phyloP scores from a whole-genome alignment of 2,329 filamentous ascomycete species.

The Hortaea sp. region DNA sequence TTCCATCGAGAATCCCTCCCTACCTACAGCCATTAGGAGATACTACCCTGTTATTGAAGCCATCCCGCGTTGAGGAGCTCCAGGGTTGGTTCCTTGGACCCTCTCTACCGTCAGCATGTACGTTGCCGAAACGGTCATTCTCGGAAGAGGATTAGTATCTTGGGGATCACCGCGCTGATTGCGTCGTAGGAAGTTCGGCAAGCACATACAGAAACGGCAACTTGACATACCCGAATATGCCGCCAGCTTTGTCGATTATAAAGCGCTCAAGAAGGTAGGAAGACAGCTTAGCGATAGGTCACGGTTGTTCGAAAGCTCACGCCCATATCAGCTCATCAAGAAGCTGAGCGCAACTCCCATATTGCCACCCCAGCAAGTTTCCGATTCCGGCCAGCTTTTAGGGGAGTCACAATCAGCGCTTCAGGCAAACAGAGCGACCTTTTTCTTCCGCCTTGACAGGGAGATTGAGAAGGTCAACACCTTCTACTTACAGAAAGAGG shows the following conservation, averaged over 20 bases:
- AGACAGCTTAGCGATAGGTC: neutral
- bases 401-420: constrained; percentile 77
- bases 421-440: constrained; percentile 95
- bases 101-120: no score
- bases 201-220: constrained; percentile 98
- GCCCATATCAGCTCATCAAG: constrained; percentile 72
- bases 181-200: constrained; percentile 85
- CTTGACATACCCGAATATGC: constrained; percentile 99
- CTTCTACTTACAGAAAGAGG: constrained; percentile 96
- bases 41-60: no score
- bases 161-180: constrained; percentile 1
- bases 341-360: constrained; percentile 88
- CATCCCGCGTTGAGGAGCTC: no score
- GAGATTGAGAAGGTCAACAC: constrained; percentile 98
- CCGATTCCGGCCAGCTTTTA: constrained; percentile 28
- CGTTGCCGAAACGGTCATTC: no score
- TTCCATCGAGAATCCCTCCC: no score
- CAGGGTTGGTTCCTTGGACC: no score
- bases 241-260: constrained; percentile 98
- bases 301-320: constrained; percentile 2
- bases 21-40: no score
- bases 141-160: no score
- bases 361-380: constrained; percentile 64
- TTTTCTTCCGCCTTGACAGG: constrained; percentile 96
- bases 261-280: constrained; percentile 92